These are phyloP conservation scores for Komagataella phaffii DNA, from an alignment of 805 yeast species.

Conservation along the genomic window DNA sequence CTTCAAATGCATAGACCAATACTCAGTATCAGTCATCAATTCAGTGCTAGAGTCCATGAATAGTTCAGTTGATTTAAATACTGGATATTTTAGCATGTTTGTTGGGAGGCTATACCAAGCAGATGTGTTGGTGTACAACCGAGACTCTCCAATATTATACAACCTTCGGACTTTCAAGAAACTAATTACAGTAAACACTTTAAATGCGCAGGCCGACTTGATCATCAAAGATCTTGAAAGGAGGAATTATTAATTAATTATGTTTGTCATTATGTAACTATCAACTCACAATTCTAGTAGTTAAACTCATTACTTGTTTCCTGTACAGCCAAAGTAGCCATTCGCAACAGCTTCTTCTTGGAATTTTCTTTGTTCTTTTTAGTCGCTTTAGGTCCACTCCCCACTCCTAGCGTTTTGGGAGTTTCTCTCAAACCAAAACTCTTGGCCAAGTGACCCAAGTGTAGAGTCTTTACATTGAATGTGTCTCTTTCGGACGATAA, in stretches of 20 bases:
- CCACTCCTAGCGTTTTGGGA: constrained; percentile 64
- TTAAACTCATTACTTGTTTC: constrained; percentile 66
- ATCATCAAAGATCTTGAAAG: background rate
- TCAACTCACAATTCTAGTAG: constrained; percentile 12
- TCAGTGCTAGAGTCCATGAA: background rate
- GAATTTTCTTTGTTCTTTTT: constrained; percentile 50
- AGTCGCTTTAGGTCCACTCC: constrained; percentile 13
- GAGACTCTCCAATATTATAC: background rate
- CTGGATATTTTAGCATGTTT: background rate
- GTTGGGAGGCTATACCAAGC: background rate
- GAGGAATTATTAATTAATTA: background rate
- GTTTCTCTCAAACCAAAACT: constrained; percentile 90
- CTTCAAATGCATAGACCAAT: background rate
- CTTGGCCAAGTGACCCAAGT: constrained; percentile 93
- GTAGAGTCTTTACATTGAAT: constrained; percentile 73
- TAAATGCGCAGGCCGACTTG: background rate
- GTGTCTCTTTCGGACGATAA: constrained; percentile 62
- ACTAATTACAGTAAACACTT: background rate
- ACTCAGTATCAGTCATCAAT: background rate
- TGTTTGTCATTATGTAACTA: background rate
- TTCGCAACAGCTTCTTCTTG: constrained; percentile 57
- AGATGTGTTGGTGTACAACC: background rate
- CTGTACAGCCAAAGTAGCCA: constrained; percentile 59
- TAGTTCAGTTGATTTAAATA: background rate
- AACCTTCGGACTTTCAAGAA: background rate